Evolutionary conservation across 441 rosid species (phyloP).

Genomic region (Lepidium campestre): DNA sequence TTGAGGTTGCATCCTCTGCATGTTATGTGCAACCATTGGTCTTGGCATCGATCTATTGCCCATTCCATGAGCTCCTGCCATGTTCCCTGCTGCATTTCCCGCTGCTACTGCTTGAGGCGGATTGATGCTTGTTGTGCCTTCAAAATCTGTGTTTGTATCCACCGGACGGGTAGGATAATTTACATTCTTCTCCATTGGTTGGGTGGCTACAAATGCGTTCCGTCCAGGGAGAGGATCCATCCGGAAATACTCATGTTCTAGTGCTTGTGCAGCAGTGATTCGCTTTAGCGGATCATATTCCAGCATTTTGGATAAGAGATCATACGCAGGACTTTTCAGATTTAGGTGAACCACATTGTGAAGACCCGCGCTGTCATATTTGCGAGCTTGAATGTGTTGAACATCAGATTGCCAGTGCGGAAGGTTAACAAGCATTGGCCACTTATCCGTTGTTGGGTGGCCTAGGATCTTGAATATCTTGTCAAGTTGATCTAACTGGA

Average conservation of each 20-base stretch:
- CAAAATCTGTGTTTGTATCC: conserved; percentile 76
- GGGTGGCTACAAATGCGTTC: conserved; percentile 71
- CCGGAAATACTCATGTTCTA: conserved; percentile 87
- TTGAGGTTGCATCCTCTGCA: conserved; percentile 81
- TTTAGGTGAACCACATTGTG: conserved; percentile 66
- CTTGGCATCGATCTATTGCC: conserved; percentile 63
- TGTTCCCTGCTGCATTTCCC: conserved; percentile 60
- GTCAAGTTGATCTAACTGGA: conserved; percentile 97
- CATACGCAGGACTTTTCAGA: conserved; percentile 54
- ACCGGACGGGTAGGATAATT: conserved; percentile 88
- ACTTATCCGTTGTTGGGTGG: conserved; percentile 92
- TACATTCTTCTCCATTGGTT: conserved; percentile 74
- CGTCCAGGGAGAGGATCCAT: conserved; percentile 79
- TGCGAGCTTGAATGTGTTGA: conserved; percentile 76
- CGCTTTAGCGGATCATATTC: conserved; percentile 92
- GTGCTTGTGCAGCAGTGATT: conserved; percentile 90
- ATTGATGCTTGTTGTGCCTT: conserved; percentile 85
- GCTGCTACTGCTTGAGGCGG: conserved; percentile 69
- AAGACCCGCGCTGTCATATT: conserved; percentile 62
- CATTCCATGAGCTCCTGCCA: conserved; percentile 57
- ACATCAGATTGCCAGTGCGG: conserved; percentile 77
- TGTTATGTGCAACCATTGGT: conserved; percentile 55
- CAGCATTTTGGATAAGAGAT: conserved; percentile 91
- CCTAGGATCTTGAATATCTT: conserved; percentile 96
- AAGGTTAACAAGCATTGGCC: conserved; percentile 85